These are phyloP conservation scores for Neonectria faginata DNA, from an alignment of 2,329 filamentous ascomycete species.

Conservation along the genomic window DNA sequence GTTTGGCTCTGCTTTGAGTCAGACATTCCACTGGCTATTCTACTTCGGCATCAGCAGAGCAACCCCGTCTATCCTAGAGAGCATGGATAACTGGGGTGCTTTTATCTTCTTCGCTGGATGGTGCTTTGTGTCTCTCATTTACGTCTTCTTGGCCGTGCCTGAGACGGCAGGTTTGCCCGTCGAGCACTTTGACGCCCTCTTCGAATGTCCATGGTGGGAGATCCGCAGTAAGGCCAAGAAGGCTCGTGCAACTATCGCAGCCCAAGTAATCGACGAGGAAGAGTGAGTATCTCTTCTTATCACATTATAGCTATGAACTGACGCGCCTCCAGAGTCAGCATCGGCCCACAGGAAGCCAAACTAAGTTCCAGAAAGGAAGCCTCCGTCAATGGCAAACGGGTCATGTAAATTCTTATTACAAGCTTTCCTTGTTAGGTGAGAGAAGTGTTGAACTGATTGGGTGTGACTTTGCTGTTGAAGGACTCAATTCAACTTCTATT, in stretches of 20 bases:
- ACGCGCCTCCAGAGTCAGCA: conserved; percentile 6
- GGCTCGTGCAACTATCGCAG: conserved; percentile 14
- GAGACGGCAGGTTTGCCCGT: conserved; percentile 53
- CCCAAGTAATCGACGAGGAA: conserved; percentile 21
- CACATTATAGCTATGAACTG: neutral
- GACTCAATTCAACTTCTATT: too few species aligned
- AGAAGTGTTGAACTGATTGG: neutral
- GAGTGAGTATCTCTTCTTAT: conserved; percentile 2
- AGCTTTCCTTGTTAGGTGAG: neutral
- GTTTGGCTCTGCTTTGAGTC: conserved; percentile 32
- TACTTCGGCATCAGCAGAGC: conserved; percentile 52
- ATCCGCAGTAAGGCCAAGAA: conserved; percentile 32
- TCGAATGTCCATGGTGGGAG: conserved; percentile 43
- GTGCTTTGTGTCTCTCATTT: conserved; percentile 51
- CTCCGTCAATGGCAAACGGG: neutral
- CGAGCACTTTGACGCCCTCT: conserved; percentile 53
- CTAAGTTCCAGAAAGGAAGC: neutral
- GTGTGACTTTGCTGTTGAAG: neutral
- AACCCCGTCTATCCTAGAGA: conserved; percentile 49
- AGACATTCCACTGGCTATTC: conserved; percentile 51
- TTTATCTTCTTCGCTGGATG: conserved; percentile 53
- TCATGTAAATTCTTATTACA: neutral
- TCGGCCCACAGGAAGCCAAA: conserved; percentile 11
- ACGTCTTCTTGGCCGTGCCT: conserved; percentile 54
- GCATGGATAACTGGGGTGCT: conserved; percentile 55